Base-by-base conservation (phyloP, 495 filamentous ascomycete species). In the Alectoria sarmentosa region DNA sequence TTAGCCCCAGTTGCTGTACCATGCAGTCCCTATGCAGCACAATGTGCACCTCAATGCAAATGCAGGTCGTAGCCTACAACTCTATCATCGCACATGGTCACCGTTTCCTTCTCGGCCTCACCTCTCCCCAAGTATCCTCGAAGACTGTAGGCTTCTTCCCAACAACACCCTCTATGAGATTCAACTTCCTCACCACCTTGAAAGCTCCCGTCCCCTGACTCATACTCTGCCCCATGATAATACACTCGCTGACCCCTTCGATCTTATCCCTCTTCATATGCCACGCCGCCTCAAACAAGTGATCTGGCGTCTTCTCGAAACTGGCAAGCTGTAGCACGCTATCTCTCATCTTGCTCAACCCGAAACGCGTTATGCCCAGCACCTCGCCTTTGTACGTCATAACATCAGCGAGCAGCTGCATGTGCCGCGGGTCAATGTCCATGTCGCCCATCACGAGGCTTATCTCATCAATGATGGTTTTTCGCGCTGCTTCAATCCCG, bases 331-430 rank as follows among this genome's bases (percentile, higher is more conserved):
- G 95, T 57, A 98, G 77, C 46, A 97, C 93, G 32, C 84, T 89
- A 74, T 98, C 95, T 60, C 94, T 82, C 92, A 96, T 98, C 82
- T 98, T 98, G 58, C 91, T 86, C 48, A 98, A 81, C 59, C 94
- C 94, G 75, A 98, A 98, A 32, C 94, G 88, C 13, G 94, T 98
- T 72, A 98, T 98, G 42, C 94, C 94, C n/a, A 96, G 83, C 0
- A 98, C 89, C 67, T 98, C 93, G 57, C 94, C 94, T 76, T 96
- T 96, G 82, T 93, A 98, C 9, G 94, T 98, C 94, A 98, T 98
- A 42, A 97, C 91, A 65, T 98, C 95, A n/a, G 94, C 93, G 21
- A 98, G 83, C 11, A 98, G 84, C 73, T 97, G 90, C 92, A 98
- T 97, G 81, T 98, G 94, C 39, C 95, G 89, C 36, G 94, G 94